These are phyloP conservation scores for Durotheca rogersii DNA, from an alignment of 495 filamentous ascomycete genomes.

Conservation along the genomic window DNA sequence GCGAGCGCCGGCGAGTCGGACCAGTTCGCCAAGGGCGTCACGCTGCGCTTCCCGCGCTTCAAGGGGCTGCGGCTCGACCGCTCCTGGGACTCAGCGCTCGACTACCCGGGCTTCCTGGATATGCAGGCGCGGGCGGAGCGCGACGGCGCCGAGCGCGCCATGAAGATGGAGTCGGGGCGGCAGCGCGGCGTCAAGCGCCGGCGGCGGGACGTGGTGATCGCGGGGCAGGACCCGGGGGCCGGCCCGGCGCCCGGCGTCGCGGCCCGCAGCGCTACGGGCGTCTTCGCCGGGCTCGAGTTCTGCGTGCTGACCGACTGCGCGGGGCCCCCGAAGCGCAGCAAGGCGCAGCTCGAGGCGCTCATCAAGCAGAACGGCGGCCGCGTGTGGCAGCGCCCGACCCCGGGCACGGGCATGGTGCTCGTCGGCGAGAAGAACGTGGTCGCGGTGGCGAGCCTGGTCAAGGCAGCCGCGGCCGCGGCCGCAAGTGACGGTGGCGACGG, in stretches of 20 bases:
- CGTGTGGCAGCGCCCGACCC: conserved; percentile 70
- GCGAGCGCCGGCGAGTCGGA: conserved; percentile 73
- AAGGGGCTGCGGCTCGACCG: conserved; percentile 79
- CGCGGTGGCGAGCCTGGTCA: conserved; percentile 80
- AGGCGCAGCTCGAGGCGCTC: conserved; percentile 78
- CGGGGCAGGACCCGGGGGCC: conserved; percentile 66
- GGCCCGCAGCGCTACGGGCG: too few species aligned
- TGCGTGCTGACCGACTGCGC: conserved; percentile 57
- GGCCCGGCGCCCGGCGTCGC: too few species aligned
- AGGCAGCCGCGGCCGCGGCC: too few species aligned
- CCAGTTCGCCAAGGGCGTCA: conserved; percentile 73
- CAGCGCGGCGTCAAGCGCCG: conserved; percentile 61
- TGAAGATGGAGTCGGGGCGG: conserved; percentile 75
- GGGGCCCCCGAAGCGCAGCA: conserved; percentile 62
- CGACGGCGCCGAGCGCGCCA: conserved; percentile 67
- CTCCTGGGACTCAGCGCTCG: conserved; percentile 77
- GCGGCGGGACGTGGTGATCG: conserved; percentile 71
- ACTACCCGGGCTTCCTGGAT: conserved; percentile 71
- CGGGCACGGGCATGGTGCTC: conserved; percentile 61
- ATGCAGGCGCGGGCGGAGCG: conserved; percentile 71
- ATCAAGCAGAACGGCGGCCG: conserved; percentile 87
- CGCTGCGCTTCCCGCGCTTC: conserved; percentile 90
- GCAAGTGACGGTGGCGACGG: too few species aligned
- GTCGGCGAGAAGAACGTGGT: conserved; percentile 84
- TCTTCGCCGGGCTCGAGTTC: conserved; percentile 77